Base-by-base conservation (phyloP, 73 alveolate species). In the Diophrys appendiculata region DNA sequence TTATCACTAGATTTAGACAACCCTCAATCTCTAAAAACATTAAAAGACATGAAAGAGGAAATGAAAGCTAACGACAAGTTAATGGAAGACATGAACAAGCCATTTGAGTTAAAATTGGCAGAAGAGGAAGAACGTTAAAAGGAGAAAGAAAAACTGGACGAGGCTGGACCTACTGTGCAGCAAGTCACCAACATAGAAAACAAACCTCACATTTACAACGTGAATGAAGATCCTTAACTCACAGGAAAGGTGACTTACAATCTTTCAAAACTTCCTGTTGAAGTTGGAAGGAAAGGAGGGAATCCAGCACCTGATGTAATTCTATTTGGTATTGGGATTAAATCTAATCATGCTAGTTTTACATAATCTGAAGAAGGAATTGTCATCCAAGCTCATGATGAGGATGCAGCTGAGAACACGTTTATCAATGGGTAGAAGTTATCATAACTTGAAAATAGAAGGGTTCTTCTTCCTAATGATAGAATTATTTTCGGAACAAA, bases 211-310 rank as follows among this genome's bases (percentile, higher is more conserved):
- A 71, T 96, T 43, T 82, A 95, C 14, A 95, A 95, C 65, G 81
- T 96, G 24, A 95, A 96, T 83, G 99, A 96, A 82, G 99, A 96
- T 83, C 97, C 98, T 14, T 88, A 90, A 71, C 89, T 96, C 33
- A 81, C 96, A 28, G 96, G 96, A 56, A 95, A 88, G 78, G 90
- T 96, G 68, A 77, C 81, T 55, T 89, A 93, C 77, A 77, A 88
- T 26, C 75, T 96, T 53, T 80, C 72, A 18, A 77, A 86, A 25
- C 78, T 88, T 55, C 98, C 95, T 24, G 86, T 96, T 27, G 88
- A 92, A 71, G 98, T 95, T 0, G 98, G 98, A 29, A 83, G 98
- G 72, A 88, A 91, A 67, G 87, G 89, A 65, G 98, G 97, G 24
- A 87, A 83, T 60, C 99, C 99, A 0, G 68, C 94, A 0, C 99